Evolutionary conservation across 2,329 filamentous ascomycete species (phyloP).

Genomic region (Coniochaeta pulveracea): DNA sequence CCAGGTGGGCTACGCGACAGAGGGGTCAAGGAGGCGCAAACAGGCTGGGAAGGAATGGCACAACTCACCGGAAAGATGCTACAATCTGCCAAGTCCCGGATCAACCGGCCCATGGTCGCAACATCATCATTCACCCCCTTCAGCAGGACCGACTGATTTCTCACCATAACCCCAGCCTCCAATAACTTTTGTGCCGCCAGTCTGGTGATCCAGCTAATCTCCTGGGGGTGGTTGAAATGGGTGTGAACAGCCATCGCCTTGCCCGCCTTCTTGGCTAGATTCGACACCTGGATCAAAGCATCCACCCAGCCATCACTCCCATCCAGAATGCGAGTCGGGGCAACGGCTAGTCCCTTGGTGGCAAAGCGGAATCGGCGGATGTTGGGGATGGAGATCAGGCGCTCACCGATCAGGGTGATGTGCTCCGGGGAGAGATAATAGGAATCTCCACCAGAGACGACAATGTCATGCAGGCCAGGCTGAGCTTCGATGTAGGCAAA

Average conservation of each 20-base stretch:
- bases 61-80: constrained; percentile 41
- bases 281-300: constrained; percentile 37
- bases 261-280: constrained; percentile 36
- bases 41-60: neutral
- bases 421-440: constrained; percentile 44
- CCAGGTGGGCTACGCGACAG: too few relatives aligned
- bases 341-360: constrained; percentile 49
- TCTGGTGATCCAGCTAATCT: constrained; percentile 49
- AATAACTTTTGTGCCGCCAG: constrained; percentile 38
- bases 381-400: constrained; percentile 44
- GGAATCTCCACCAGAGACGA: constrained; percentile 51
- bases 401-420: constrained; percentile 39
- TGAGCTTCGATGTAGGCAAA: constrained; percentile 43
- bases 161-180: constrained; percentile 38
- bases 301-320: constrained; percentile 38
- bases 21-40: neutral
- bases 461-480: constrained; percentile 41
- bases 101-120: constrained; percentile 39
- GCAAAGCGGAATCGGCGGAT: constrained; percentile 50
- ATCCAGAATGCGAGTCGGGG: constrained; percentile 42
- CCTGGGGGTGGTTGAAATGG: constrained; percentile 52
- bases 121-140: constrained; percentile 46
- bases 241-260: constrained; percentile 54
- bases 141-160: constrained; percentile 50
- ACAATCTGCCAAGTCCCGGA: constrained; percentile 41